Base-by-base conservation (phyloP, 2,329 filamentous ascomycete genomes). In the Juglanconis sp. region DNA sequence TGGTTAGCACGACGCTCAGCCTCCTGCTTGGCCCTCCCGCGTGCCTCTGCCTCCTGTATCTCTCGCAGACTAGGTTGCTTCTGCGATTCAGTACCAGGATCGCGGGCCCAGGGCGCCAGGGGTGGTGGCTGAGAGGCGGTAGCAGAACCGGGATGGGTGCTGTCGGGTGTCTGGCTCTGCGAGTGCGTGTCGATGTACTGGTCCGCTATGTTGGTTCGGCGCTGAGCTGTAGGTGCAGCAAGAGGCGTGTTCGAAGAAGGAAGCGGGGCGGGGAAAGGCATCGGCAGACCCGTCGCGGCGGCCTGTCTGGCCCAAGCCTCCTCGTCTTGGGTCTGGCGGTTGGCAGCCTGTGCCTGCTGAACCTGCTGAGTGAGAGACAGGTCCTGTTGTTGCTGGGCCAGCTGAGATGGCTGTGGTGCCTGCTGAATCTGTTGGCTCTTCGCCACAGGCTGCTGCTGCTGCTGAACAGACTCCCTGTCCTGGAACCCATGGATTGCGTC, bases 21-120 rank as follows among this genome's bases (percentile, higher is more conserved):
- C 70, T 95, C 92, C 70, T 98, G 94, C 11, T 86, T 88, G 75
- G 94, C 94, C 10, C 93, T 93, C 72, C 95, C 96, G 70, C 90
- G 91, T 40, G 94, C 94, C 73, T 99, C 95, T 4, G 91, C 89
- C 73, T 96, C 94, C 73, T 99, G 95, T 31, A 99, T 99, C 71
- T 99, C 93, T 76, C 92, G 96, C 64, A 99, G 79, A 62, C 93
- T 97, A 2, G 94, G 95, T 0, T 92, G 93, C 74, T 91, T 96
- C 46, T 91, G 86, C 31, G 83, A 77, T 62, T 86, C 82, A 5
- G 81, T 77, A 53, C 90, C 88, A 3, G 84, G 83, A 65, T 98
- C 92, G 73, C 95, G 95, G 5, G 95, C 95, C 95, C 95, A 99
- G 0, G 95, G 95, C 0, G 95, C 95, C 66, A 97, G 78, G 0